phyloP scores from a whole-genome alignment of 257 asterid species.

The Agastache rugosa region DNA sequence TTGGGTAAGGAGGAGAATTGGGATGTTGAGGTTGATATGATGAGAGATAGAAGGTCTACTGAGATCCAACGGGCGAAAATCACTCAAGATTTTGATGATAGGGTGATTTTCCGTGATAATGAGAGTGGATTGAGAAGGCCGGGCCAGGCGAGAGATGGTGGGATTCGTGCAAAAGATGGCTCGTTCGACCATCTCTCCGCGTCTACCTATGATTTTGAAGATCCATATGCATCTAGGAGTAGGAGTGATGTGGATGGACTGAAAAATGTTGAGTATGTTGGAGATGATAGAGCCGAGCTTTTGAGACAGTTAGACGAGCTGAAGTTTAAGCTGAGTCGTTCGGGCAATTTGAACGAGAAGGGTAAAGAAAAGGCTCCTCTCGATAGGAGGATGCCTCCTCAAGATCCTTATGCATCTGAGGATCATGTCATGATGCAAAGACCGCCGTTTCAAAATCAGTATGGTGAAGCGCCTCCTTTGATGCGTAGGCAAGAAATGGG shows the following conservation, averaged over 20 bases:
- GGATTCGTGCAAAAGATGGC: slow-evolving; percentile 44
- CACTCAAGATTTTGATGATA: slow-evolving; percentile 40
- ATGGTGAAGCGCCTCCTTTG: slow-evolving; percentile 47
- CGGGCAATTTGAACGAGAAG: slow-evolving; percentile 55
- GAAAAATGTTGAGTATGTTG: slow-evolving; percentile 43
- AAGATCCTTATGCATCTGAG: slow-evolving; percentile 53
- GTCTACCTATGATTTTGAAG: slow-evolving; percentile 44
- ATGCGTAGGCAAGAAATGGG: slow-evolving; percentile 54
- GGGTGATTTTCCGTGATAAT: slow-evolving; percentile 29
- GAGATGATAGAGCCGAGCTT: slow-evolving; percentile 65
- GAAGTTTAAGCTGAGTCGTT: slow-evolving; percentile 56
- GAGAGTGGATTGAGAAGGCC: slow-evolving; percentile 35
- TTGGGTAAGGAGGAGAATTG: slow-evolving; percentile 38
- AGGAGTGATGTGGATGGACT: slow-evolving; percentile 42
- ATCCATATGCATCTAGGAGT: slow-evolving; percentile 37
- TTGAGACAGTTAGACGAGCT: slow-evolving; percentile 74
- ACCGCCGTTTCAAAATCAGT: slow-evolving; percentile 47
- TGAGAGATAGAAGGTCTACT: slow-evolving; percentile 34
- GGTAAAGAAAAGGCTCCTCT: slow-evolving; percentile 57
- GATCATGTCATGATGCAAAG: slow-evolving; percentile 42
- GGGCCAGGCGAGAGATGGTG: slow-evolving; percentile 28
- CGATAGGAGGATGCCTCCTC: slow-evolving; percentile 49
- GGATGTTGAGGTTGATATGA: slow-evolving; percentile 38
- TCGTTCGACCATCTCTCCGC: slow-evolving; percentile 41
- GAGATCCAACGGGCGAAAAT: slow-evolving; percentile 37